These are phyloP conservation scores for Penicillium paxilli DNA, from an alignment of 495 filamentous ascomycete genomes.

Conservation along the genomic window DNA sequence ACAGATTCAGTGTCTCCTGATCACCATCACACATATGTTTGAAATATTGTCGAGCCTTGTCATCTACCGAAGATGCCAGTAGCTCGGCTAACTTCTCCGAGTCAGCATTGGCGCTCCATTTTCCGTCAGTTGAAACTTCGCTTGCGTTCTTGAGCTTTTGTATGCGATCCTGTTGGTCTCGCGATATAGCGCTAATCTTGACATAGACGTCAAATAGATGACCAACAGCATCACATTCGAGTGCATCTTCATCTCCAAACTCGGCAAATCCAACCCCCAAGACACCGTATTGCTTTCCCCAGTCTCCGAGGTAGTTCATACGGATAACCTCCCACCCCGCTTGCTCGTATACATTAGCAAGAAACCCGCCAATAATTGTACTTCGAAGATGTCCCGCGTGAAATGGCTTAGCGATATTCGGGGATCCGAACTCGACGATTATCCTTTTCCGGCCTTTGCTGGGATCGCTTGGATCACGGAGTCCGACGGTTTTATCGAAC, in stretches of 20 bases:
- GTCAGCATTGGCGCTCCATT: slow-evolving; percentile 46
- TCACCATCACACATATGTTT: slow-evolving; percentile 87
- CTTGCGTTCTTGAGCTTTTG: slow-evolving; percentile 55
- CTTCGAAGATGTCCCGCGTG: slow-evolving; percentile 71
- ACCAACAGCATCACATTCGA: slow-evolving; percentile 62
- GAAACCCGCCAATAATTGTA: slow-evolving; percentile 74
- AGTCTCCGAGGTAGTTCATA: slow-evolving; percentile 78
- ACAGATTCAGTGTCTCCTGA: slow-evolving; percentile 70
- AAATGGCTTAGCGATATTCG: slow-evolving; percentile 77
- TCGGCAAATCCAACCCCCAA: slow-evolving; percentile 65
- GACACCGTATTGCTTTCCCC: slow-evolving; percentile 75
- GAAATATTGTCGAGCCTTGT: slow-evolving; percentile 77
- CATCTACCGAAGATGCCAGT: slow-evolving; percentile 58
- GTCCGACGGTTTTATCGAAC: slow-evolving; percentile 61
- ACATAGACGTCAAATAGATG: slow-evolving; percentile 72
- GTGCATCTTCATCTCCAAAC: slow-evolving; percentile 62
- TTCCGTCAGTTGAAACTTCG: slow-evolving; percentile 54
- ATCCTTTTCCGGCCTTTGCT: slow-evolving; percentile 70
- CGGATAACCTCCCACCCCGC: slow-evolving; percentile 70
- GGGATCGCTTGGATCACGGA: slow-evolving; percentile 66
- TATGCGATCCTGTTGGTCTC: slow-evolving; percentile 54
- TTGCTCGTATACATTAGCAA: slow-evolving; percentile 65
- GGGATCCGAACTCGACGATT: slow-evolving; percentile 72
- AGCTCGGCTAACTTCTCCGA: slow-evolving; percentile 49
- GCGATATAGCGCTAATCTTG: slow-evolving; percentile 57